These are phyloP conservation scores for Aspergillaceae sp. DNA, from an alignment of 2,329 filamentous ascomycete species.

Conservation along the genomic window DNA sequence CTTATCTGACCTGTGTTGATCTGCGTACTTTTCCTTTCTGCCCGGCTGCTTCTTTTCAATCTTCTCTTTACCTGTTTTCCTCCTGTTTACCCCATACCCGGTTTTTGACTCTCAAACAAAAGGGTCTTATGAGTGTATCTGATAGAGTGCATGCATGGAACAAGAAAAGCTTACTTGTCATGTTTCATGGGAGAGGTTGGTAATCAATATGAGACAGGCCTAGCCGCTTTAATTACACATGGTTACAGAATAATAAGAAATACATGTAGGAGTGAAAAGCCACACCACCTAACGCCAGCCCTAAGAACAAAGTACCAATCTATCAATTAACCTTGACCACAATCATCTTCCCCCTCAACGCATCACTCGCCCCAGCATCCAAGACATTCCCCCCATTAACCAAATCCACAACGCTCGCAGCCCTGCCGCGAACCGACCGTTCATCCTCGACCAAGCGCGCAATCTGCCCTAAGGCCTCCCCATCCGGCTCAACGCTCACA, in stretches of 20 bases:
- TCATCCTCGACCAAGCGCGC: slow-evolving; percentile 26
- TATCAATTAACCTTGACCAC: slow-evolving; percentile 23
- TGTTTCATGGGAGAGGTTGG: not conserved
- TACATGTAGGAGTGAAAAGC: too few relatives aligned
- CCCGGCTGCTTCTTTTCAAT: slow-evolving; percentile 5
- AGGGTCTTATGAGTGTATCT: slow-evolving; percentile 2
- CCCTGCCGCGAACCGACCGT: slow-evolving; percentile 24
- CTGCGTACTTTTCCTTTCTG: slow-evolving; percentile 3
- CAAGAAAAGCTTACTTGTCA: not conserved
- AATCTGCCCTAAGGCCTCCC: slow-evolving; percentile 25
- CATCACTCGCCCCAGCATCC: slow-evolving; percentile 19
- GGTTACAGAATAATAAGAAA: too few relatives aligned
- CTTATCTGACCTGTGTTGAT: too few relatives aligned
- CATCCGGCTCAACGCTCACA: slow-evolving; percentile 31
- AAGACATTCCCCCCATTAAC: slow-evolving; percentile 27
- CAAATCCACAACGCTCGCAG: slow-evolving; percentile 27
- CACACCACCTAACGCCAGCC: too few relatives aligned
- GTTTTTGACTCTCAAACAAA: not conserved
- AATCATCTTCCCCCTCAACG: slow-evolving; percentile 22
- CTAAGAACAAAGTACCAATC: too few relatives aligned
- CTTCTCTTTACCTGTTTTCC: not conserved
- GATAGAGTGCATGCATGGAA: slow-evolving; percentile 2
- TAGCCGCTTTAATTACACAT: too few relatives aligned
- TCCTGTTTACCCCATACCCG: not conserved
- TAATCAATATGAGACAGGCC: not conserved